phyloP scores from a whole-genome alignment of 2,329 filamentous ascomycete species.

The Scytalidium sp. region DNA sequence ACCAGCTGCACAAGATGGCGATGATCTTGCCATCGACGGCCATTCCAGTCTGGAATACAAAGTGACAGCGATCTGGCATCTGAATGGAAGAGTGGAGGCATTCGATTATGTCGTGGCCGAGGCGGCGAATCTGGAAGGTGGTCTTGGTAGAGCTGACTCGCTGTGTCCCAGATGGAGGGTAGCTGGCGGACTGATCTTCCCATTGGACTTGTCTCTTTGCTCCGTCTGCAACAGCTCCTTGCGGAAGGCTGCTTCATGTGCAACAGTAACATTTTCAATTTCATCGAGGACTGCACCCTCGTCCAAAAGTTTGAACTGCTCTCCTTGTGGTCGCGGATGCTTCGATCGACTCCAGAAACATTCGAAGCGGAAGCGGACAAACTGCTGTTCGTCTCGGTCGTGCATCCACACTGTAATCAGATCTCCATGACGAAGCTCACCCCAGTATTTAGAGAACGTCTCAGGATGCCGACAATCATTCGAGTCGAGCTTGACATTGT shows the following conservation, averaged over 20 bases:
- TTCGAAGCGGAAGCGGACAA: slow-evolving; percentile 24
- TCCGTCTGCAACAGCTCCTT: neutral
- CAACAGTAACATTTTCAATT: slow-evolving; percentile 19
- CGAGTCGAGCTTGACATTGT: slow-evolving; percentile 62
- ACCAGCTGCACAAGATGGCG: no score
- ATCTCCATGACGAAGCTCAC: slow-evolving; percentile 74
- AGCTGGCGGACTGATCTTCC: neutral
- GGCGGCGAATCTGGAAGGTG: neutral
- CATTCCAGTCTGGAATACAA: no score
- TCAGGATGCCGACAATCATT: slow-evolving; percentile 51
- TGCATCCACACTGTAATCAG: slow-evolving; percentile 68
- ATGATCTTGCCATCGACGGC: no score
- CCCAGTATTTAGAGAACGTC: slow-evolving; percentile 53
- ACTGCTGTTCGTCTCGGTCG: slow-evolving; percentile 30
- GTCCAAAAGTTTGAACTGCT: slow-evolving; percentile 17
- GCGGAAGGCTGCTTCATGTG: slow-evolving; percentile 12
- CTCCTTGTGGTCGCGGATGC: slow-evolving; percentile 10
- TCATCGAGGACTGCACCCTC: slow-evolving; percentile 15
- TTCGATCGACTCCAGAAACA: slow-evolving; percentile 26
- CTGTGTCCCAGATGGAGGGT: neutral
- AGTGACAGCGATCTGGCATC: no score
- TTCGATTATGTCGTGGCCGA: neutral
- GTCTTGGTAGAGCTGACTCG: neutral
- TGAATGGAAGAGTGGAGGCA: no score
- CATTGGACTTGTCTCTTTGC: neutral